Percentiles rank a stretch among this genome's conserved stretches.
These are phyloP conservation scores for Blastocystis sp. DNA, from an alignment of 352 stramenopile genomes.

Conservation along the genomic window DNA sequence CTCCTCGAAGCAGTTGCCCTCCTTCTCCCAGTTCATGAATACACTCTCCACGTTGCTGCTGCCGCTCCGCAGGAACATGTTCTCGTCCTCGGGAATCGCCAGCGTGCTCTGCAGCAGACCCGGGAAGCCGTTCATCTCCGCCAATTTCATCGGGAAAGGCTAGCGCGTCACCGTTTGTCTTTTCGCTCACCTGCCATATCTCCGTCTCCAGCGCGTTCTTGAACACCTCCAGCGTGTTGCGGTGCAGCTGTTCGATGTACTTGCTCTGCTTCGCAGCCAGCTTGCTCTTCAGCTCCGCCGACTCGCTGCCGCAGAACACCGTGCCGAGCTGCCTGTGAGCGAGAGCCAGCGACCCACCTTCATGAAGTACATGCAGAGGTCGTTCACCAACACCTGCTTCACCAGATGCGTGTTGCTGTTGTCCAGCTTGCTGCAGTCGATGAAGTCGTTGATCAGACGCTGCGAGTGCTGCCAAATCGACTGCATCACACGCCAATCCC, in stretches of 20 bases:
- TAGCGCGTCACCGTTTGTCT: background rate
- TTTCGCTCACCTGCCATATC: slow-evolving; percentile 31
- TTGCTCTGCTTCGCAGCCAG: slow-evolving; percentile 37
- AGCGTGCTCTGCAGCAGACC: slow-evolving; percentile 46
- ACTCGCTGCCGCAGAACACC: slow-evolving; percentile 42
- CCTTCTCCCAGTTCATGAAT: slow-evolving; percentile 35
- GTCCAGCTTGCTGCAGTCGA: slow-evolving; percentile 46
- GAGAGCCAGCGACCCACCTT: background rate
- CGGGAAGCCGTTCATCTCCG: slow-evolving; percentile 52
- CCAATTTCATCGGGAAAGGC: slow-evolving; percentile 53
- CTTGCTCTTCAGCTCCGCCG: slow-evolving; percentile 39
- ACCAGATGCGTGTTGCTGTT: slow-evolving; percentile 23
- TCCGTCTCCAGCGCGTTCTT: slow-evolving; percentile 50
- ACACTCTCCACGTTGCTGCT: background rate
- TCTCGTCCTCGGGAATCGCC: slow-evolving; percentile 28
- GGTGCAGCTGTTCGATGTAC: slow-evolving; percentile 16
- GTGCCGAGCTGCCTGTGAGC: background rate
- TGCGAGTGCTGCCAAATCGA: slow-evolving; percentile 15
- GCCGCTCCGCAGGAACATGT: slow-evolving; percentile 51
- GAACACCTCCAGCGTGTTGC: slow-evolving; percentile 33
- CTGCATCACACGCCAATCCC: background rate
- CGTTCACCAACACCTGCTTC: slow-evolving; percentile 42
- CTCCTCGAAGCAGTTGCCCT: slow-evolving; percentile 54
- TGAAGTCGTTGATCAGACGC: slow-evolving; percentile 34
- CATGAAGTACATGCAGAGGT: slow-evolving; percentile 47